phyloP scores from a whole-genome alignment of 805 yeast genomes.

The Suhomyces sp. region DNA sequence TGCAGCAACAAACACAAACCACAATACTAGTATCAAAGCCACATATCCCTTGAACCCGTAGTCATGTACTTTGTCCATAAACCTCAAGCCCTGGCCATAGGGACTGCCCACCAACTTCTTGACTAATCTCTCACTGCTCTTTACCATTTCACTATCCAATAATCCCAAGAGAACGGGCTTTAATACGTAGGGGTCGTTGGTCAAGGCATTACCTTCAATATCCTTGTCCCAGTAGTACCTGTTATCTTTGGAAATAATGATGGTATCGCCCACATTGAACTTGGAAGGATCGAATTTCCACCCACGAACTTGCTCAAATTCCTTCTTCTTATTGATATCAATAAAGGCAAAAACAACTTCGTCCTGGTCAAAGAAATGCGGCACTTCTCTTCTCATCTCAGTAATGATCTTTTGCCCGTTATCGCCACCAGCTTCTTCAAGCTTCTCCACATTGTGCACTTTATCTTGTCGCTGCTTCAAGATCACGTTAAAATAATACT shows the following conservation, averaged over 20 bases:
- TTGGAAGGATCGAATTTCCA: conserved; percentile 38
- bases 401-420: conserved; percentile 39
- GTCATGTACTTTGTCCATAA: conserved; percentile 44
- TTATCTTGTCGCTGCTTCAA: conserved; percentile 34
- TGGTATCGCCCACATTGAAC: conserved; percentile 52
- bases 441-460: conserved; percentile 36
- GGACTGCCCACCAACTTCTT: conserved; percentile 44
- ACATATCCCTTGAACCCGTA: conserved; percentile 46
- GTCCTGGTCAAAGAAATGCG: conserved; percentile 44
- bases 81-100: conserved; percentile 32
- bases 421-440: conserved; percentile 45
- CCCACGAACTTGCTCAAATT: conserved; percentile 25
- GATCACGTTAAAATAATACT: conserved; percentile 36
- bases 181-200: conserved; percentile 28
- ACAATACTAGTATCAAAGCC: conserved; percentile 13
- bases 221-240: conserved; percentile 30
- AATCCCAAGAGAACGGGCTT: conserved; percentile 38
- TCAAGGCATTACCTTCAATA: conserved; percentile 35
- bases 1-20: conserved; percentile 4
- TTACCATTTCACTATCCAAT: conserved; percentile 30
- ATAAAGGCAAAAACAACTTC: conserved; percentile 47
- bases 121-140: conserved; percentile 9
- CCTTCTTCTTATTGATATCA: conserved; percentile 42
- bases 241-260: conserved; percentile 50
- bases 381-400: conserved; percentile 49